Base-by-base conservation (phyloP, 1,284 basidiomycete genomes). In the Vanrija humicola region DNA sequence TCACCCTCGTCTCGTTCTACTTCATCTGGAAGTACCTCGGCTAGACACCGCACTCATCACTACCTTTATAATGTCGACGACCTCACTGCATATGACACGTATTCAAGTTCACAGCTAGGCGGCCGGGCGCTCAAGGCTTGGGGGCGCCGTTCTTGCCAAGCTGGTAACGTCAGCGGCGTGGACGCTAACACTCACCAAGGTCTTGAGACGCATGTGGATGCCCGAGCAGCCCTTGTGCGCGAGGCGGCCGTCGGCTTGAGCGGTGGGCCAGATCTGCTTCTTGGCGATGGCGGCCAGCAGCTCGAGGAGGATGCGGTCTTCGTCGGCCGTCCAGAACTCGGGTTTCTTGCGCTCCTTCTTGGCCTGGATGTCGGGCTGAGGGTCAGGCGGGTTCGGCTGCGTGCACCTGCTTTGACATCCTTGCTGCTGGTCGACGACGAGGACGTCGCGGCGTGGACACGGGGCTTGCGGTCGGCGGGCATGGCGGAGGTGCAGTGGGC, bases 1-100 rank as follows among this genome's bases (percentile, higher is more conserved):
- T 90, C 69, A 95, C 91, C 3, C 87, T 96, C 72, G 81, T 93
- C 74, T 90, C 86, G 75, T 96, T 96, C 79, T 93, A 83, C 79
- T 75, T 89, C 58, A 95, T 95, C 65, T 89, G 89, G 85, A 84
- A 84, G 65, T 95, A 91, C 73, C 78, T 96, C 45, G 92, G 91
- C 60, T 94, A 65, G 67, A 38, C 23, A 14, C 16, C 25, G 40
- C 39, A 46, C 38, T n/a, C n/a, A 18, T 16, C 40, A 12, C 38
- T 21, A 29, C 34, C 48, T 8, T 23, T 9, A 18, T 28, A 7
- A 34, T 15, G 14, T 46, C 19, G 28, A 45, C 46, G 38, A 42
- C 34, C 56, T 50, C 39, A 46, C 55, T 19, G 45, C 50, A 54
- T 25, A 34, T 18, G 43, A 38, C n/a, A 29, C 38, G 45, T 40